Percentiles rank a stretch among this genome's conserved stretches.
Conservation (phyloP, 1,284 basidiomycete genomes). For the Sporisorium sorghi region DNA sequence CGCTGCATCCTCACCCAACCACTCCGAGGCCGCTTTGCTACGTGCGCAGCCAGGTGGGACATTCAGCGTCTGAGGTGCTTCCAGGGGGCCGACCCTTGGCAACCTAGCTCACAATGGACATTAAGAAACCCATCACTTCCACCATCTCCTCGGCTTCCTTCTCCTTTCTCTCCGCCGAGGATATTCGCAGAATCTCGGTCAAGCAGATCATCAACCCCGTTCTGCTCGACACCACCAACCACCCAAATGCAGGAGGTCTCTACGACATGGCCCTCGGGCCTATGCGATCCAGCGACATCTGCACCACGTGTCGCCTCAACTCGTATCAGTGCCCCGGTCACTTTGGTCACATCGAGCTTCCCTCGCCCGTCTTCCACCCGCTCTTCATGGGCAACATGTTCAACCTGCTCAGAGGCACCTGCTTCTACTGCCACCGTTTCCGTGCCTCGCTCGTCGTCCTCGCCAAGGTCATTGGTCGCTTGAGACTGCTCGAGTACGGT, state of each 20-base stretch:
- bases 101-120: slow-evolving; percentile 79
- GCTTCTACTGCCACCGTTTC: slow-evolving; percentile 95
- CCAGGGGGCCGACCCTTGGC: slow-evolving; percentile 36
- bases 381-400: slow-evolving; percentile 95
- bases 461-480: slow-evolving; percentile 79
- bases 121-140: slow-evolving; percentile 86
- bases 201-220: slow-evolving; percentile 95
- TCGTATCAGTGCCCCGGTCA: slow-evolving; percentile 97
- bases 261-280: slow-evolving; percentile 97
- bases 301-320: slow-evolving; percentile 89
- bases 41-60: slow-evolving; percentile 19
- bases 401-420: slow-evolving; percentile 87
- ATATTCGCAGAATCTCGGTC: slow-evolving; percentile 92
- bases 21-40: slow-evolving; percentile 10
- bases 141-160: slow-evolving; percentile 89
- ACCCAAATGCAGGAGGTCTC: slow-evolving; percentile 89
- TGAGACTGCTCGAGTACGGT: slow-evolving; percentile 89
- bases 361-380: slow-evolving; percentile 94
- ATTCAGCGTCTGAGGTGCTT: slow-evolving; percentile 15
- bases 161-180: slow-evolving; percentile 90
- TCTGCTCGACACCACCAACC: slow-evolving; percentile 91
- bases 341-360: slow-evolving; percentile 98
- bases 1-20: background rate
- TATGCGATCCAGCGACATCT: slow-evolving; percentile 76
- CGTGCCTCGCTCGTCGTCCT: slow-evolving; percentile 77